Evolutionary conservation across 2,329 filamentous ascomycete species (phyloP).

Genomic region (Mycocentrospora acerina): DNA sequence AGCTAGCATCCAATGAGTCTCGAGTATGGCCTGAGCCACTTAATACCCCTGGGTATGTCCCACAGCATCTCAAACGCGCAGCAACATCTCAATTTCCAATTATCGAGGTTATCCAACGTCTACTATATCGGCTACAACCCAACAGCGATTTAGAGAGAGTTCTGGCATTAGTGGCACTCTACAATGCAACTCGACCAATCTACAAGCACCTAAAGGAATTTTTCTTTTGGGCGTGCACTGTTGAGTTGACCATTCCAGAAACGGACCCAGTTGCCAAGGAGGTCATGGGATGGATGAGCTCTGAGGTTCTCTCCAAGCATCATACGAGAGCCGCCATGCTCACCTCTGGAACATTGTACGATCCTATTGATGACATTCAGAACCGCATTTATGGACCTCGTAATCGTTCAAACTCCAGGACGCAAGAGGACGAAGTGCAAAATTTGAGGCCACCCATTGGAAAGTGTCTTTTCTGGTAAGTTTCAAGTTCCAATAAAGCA

Average conservation of each 20-base stretch:
- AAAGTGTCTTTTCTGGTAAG: conserved; percentile 28
- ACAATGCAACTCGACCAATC: conserved; percentile 20
- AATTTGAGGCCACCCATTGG: conserved; percentile 20
- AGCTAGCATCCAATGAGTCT: neutral
- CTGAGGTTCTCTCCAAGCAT: conserved; percentile 25
- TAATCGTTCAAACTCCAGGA: neutral
- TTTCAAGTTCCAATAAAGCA: no score
- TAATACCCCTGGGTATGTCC: conserved; percentile 26
- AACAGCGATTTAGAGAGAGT: conserved; percentile 23
- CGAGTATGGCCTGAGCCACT: conserved; percentile 27
- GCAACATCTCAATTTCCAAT: conserved; percentile 21
- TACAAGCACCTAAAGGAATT: conserved; percentile 19
- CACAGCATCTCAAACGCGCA: conserved; percentile 22
- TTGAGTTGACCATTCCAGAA: conserved; percentile 25
- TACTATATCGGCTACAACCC: conserved; percentile 23
- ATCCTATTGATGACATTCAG: conserved; percentile 1
- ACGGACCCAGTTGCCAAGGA: conserved; percentile 26
- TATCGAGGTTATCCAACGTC: conserved; percentile 31
- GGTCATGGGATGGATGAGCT: conserved; percentile 28
- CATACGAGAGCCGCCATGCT: conserved; percentile 26
- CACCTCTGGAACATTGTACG: conserved; percentile 15
- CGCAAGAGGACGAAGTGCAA: conserved; percentile 9
- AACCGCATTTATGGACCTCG: no score
- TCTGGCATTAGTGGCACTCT: conserved; percentile 26
- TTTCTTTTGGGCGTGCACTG: conserved; percentile 20